These are phyloP conservation scores for Eragrostis nindensis DNA, from an alignment of 176 grass and related monocot genomes.

Conservation along the genomic window DNA sequence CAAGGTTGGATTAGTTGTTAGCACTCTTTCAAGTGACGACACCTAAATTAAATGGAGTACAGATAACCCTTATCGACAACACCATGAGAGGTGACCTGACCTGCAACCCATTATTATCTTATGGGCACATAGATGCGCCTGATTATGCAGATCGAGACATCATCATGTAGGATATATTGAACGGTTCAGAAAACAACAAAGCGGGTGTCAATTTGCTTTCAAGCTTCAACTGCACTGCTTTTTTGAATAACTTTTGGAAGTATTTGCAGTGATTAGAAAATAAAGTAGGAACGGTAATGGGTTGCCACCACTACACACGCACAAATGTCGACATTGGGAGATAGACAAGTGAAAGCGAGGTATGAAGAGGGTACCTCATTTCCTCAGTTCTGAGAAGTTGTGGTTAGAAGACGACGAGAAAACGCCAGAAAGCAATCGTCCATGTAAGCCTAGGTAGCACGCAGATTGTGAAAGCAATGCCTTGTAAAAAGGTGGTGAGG, in stretches of 20 bases:
- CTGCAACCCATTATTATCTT: not conserved
- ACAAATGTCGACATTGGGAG: not conserved
- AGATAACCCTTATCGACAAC: not conserved
- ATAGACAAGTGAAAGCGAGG: not conserved
- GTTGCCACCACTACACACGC: not conserved
- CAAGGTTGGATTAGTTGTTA: not conserved
- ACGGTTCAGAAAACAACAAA: too few species aligned
- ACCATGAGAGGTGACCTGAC: conserved; percentile 3
- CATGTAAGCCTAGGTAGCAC: too few species aligned
- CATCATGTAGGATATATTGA: too few species aligned
- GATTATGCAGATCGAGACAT: too few species aligned
- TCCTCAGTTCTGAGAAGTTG: not conserved
- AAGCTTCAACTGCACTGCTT: too few species aligned
- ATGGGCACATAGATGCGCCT: not conserved
- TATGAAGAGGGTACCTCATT: not conserved
- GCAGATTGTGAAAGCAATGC: too few species aligned
- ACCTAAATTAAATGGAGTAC: not conserved
- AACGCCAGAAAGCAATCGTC: not conserved
- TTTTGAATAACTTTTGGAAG: too few species aligned
- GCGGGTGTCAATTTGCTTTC: too few species aligned
- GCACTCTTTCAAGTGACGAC: not conserved
- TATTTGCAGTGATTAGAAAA: too few species aligned
- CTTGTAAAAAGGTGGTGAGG: too few species aligned
- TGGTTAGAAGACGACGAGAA: not conserved
- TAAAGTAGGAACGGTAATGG: not conserved